Percentiles rank a stretch among this genome's conserved stretches.
Conservation (phyloP, 768 basidiomycete genomes). For the Mycena vulgaris region DNA sequence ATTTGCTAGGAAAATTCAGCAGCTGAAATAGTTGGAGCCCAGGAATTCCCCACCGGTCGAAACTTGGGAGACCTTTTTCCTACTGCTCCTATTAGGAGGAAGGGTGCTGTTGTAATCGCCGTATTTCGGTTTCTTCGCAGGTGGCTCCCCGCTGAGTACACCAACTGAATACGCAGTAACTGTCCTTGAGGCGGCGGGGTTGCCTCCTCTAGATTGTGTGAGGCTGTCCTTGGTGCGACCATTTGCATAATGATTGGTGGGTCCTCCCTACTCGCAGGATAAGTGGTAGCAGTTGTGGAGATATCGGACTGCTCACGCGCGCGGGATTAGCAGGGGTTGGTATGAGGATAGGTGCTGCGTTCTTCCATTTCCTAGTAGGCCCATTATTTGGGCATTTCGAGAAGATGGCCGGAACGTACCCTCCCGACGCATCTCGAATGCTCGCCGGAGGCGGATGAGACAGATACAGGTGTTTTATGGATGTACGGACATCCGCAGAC, state of each 20-base stretch:
- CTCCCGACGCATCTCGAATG: constrained; percentile 28
- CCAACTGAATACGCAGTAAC: neutral
- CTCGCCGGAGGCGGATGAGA: neutral
- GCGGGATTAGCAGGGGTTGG: constrained; percentile 14
- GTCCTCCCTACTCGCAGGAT: neutral
- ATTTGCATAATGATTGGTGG: constrained; percentile 20
- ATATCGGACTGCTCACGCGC: constrained; percentile 10
- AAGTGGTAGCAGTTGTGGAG: neutral
- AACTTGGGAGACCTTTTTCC: constrained; percentile 26
- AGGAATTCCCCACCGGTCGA: constrained; percentile 12
- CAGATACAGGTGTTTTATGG: neutral
- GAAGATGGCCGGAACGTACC: constrained; percentile 12
- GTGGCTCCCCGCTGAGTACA: neutral
- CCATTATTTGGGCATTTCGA: neutral
- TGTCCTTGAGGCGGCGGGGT: neutral
- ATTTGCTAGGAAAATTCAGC: neutral
- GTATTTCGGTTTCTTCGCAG: constrained; percentile 18
- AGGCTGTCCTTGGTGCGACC: constrained; percentile 9
- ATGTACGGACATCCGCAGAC: constrained; percentile 7
- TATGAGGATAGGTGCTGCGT: too few species aligned
- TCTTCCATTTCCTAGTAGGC: constrained; percentile 7
- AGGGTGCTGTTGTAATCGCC: neutral
- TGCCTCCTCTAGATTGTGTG: neutral
- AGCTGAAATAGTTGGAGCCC: neutral
- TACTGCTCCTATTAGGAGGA: constrained; percentile 2